Percentiles rank a stretch among this genome's conserved stretches.
These are phyloP conservation scores for Lunasporangiospora selenospora DNA, from an alignment of 192 early-diverging fungal species.

Conservation along the genomic window DNA sequence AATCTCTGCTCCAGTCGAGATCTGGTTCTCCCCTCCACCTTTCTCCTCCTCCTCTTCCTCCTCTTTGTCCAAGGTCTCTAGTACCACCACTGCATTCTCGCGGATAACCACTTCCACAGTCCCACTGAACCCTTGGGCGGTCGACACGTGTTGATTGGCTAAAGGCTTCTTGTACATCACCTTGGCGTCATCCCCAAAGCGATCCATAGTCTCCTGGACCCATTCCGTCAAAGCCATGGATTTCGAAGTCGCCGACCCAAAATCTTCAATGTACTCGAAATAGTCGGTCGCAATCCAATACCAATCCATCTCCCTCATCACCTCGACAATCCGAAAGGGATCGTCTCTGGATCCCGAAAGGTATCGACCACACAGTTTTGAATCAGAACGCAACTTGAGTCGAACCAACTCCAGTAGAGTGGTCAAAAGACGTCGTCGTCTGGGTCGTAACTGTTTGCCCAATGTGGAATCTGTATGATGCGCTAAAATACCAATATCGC, in stretches of 20 bases:
- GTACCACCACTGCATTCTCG: too few species aligned
- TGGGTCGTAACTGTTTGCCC: not conserved
- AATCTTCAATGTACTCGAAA: not conserved
- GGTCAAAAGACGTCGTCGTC: not conserved
- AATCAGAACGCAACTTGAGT: constrained; percentile 2
- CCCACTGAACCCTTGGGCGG: too few species aligned
- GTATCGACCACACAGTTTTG: constrained; percentile 9
- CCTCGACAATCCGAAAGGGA: constrained; percentile 1
- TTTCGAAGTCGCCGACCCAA: not conserved
- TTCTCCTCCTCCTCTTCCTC: not conserved
- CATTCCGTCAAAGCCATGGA: not conserved
- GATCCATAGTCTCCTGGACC: not conserved
- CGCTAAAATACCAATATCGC: constrained; percentile 9
- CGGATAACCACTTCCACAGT: too few species aligned
- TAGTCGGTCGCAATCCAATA: constrained; percentile 3
- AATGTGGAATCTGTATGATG: not conserved
- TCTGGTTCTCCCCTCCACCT: not conserved
- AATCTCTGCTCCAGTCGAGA: too few species aligned
- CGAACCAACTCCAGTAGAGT: constrained; percentile 1
- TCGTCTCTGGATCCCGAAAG: constrained; percentile 3
- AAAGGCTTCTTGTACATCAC: too few species aligned
- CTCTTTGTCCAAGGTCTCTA: too few species aligned
- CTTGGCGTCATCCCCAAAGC: too few species aligned
- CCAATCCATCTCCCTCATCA: constrained; percentile 23
- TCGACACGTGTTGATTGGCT: too few species aligned